phyloP scores from a whole-genome alignment of 2,329 filamentous ascomycete species.

The Stachybotrys elegans region DNA sequence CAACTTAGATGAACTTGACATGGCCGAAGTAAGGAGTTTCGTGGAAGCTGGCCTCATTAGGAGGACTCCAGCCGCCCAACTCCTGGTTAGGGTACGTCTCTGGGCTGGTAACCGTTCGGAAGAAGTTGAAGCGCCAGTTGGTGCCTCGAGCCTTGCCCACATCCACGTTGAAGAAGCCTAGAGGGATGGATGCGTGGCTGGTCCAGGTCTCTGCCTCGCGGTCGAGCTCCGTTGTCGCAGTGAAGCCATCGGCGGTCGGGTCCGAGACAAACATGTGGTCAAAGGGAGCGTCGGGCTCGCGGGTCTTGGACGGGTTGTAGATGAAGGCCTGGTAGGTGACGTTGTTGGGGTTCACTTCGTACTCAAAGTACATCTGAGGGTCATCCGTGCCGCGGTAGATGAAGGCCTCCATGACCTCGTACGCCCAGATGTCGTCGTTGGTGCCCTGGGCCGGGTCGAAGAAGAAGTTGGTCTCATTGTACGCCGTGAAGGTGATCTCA shows the following conservation, averaged over 20 bases:
- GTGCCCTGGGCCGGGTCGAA: constrained; percentile 36
- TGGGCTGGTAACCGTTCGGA: constrained; percentile 38
- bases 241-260: constrained; percentile 35
- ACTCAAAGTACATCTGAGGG: constrained; percentile 45
- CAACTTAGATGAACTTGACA: constrained; percentile 29
- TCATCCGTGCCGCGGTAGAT: constrained; percentile 39
- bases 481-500: constrained; percentile 37
- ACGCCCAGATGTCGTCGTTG: constrained; percentile 42
- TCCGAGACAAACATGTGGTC: constrained; percentile 37
- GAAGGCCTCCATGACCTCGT: constrained; percentile 48
- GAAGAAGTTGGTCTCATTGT: constrained; percentile 41
- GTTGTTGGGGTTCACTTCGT: constrained; percentile 46
- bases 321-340: constrained; percentile 46
- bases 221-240: constrained; percentile 33
- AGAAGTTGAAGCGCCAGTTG: constrained; percentile 48
- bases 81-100: constrained; percentile 37
- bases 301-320: constrained; percentile 44
- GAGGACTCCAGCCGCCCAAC: constrained; percentile 41
- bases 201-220: constrained; percentile 30
- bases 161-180: constrained; percentile 46
- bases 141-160: constrained; percentile 35
- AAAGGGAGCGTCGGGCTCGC: constrained; percentile 33
- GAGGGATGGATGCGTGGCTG: constrained; percentile 35
- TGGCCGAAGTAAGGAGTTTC: constrained; percentile 40
- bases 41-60: constrained; percentile 41